Conservation (phyloP, 2,329 filamentous ascomycete species). For the Berkeleyomyces basicola region DNA sequence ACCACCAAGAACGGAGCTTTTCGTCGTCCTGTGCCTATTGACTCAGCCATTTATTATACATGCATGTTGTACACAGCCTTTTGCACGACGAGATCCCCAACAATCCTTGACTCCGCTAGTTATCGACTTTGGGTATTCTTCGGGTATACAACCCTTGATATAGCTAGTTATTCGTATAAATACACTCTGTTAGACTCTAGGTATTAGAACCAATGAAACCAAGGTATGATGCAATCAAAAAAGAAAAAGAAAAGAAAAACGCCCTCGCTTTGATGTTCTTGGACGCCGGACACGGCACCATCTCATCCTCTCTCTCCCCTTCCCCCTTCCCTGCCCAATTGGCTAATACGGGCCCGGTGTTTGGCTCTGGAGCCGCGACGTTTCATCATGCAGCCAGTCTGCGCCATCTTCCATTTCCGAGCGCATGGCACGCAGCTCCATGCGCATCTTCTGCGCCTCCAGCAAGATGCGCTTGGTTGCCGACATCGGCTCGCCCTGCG, state of each 20-base stretch:
- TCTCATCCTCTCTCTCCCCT: neutral
- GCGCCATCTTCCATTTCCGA: constrained; percentile 30
- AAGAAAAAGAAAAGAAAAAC: constrained; percentile 2
- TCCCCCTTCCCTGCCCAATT: neutral
- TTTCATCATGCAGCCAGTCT: constrained; percentile 32
- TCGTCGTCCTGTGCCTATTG: too few species aligned
- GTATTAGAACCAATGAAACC: neutral
- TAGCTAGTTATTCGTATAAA: neutral
- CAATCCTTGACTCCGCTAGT: neutral
- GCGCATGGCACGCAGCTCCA: constrained; percentile 26
- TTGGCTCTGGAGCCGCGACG: constrained; percentile 26
- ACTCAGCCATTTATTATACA: too few species aligned
- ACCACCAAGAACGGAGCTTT: too few species aligned
- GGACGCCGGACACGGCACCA: neutral
- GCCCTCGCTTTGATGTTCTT: constrained; percentile 1
- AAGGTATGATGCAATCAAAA: neutral
- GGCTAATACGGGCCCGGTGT: constrained; percentile 4
- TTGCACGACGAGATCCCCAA: too few species aligned
- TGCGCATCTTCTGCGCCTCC: constrained; percentile 25
- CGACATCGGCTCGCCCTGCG: constrained; percentile 14
- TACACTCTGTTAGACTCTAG: neutral
- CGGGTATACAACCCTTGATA: neutral
- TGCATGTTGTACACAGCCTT: too few species aligned
- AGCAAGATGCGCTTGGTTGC: constrained; percentile 25
- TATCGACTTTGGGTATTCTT: neutral